Evolutionary conservation across 179 eudicot genomes (phyloP).

Genomic region (Kewa caespitosa): DNA sequence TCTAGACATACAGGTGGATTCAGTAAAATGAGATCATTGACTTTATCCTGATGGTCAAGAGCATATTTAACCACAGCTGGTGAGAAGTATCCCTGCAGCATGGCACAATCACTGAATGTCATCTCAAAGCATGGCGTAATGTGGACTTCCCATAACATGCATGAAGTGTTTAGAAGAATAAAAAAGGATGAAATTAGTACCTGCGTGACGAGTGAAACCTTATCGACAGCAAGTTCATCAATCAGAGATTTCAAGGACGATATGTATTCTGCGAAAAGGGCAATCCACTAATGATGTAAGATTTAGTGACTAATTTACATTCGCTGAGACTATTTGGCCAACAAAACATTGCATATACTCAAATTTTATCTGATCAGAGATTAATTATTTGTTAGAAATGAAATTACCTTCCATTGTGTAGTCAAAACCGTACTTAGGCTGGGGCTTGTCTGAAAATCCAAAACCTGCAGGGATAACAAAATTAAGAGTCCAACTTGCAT

Average conservation of each 20-base stretch:
- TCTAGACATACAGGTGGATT: slow-evolving; percentile 80
- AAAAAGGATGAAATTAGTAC: slow-evolving; percentile 28
- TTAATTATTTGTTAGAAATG: not conserved
- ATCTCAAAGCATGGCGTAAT: not conserved
- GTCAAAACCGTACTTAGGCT: slow-evolving; percentile 89
- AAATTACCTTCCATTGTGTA: slow-evolving; percentile 82
- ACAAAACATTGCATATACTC: not conserved
- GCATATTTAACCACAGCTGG: slow-evolving; percentile 93
- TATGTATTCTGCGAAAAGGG: slow-evolving; percentile 63
- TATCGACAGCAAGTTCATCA: slow-evolving; percentile 53
- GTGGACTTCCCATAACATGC: not conserved
- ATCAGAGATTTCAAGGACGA: slow-evolving; percentile 75
- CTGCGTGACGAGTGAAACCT: slow-evolving; percentile 86
- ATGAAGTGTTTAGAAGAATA: not conserved
- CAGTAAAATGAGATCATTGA: slow-evolving; percentile 74
- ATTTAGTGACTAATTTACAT: slow-evolving; percentile 5
- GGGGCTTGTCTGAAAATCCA: slow-evolving; percentile 99
- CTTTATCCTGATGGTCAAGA: slow-evolving; percentile 72
- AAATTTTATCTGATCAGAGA: not conserved
- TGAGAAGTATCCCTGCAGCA: slow-evolving; percentile 82
- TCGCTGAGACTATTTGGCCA: not conserved
- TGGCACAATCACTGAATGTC: not conserved
- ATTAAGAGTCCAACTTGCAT: not conserved
- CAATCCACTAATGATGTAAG: slow-evolving; percentile 14
- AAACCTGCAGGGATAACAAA: slow-evolving; percentile 74